Conservation (phyloP, 768 basidiomycete species). For the Austroboletus festivus region DNA sequence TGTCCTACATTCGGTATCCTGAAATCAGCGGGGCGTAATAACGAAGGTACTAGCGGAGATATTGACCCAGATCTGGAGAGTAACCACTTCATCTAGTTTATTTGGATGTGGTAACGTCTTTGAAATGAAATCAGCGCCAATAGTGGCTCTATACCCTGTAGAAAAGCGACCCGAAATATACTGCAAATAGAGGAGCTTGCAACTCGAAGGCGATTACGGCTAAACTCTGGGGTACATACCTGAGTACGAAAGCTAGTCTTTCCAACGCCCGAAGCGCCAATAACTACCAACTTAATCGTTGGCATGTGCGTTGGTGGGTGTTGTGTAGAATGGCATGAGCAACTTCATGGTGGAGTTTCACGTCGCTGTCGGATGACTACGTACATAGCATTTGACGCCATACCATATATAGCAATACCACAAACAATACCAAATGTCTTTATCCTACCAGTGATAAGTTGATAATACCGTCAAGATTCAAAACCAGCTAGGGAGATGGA, state of each 20-base stretch:
- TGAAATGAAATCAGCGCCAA: slow-evolving; percentile 85
- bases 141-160: slow-evolving; percentile 76
- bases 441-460: no score
- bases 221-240: slow-evolving; percentile 38
- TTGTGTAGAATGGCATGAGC: slow-evolving; percentile 13
- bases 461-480: slow-evolving; percentile 1
- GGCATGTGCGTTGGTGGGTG: slow-evolving; percentile 42
- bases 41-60: background rate
- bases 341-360: slow-evolving; percentile 9
- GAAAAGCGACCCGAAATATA: slow-evolving; percentile 78
- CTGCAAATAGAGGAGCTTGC: slow-evolving; percentile 32
- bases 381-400: background rate
- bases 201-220: background rate
- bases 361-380: background rate
- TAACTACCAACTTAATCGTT: slow-evolving; percentile 77
- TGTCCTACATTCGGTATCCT: slow-evolving; percentile 49
- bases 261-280: slow-evolving; percentile 82
- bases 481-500: slow-evolving; percentile 18
- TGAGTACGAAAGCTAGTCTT: slow-evolving; percentile 78
- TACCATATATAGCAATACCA: slow-evolving; percentile 14
- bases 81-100: slow-evolving; percentile 52
- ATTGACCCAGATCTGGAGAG: slow-evolving; percentile 67
- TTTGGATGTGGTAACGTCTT: slow-evolving; percentile 66
- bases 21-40: slow-evolving; percentile 3
- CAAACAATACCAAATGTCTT: no score